These are phyloP conservation scores for Lichenothelia convexa DNA, from an alignment of 495 filamentous ascomycete species.

Conservation along the genomic window DNA sequence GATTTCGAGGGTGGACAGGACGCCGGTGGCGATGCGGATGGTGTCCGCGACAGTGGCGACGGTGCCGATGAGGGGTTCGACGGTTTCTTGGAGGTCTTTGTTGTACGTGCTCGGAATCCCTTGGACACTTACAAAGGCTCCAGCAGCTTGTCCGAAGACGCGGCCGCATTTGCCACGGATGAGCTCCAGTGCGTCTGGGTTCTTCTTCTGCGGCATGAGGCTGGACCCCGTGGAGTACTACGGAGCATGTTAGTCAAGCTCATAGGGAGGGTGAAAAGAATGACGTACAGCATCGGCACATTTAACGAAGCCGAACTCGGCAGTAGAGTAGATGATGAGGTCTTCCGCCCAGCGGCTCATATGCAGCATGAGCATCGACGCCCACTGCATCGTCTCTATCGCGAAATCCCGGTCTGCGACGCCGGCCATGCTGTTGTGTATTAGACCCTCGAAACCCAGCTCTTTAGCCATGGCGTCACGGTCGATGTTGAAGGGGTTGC, in stretches of 20 bases:
- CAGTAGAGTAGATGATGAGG: conserved; percentile 68
- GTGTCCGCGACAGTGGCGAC: conserved; percentile 75
- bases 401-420: conserved; percentile 82
- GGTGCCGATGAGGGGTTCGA: conserved; percentile 74
- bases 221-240: conserved; percentile 73
- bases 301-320: conserved; percentile 68
- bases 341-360: conserved; percentile 79
- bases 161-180: conserved; percentile 74
- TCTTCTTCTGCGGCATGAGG: conserved; percentile 86
- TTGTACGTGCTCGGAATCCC: conserved; percentile 83
- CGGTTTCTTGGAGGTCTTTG: conserved; percentile 83
- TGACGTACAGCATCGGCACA: conserved; percentile 72
- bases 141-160: conserved; percentile 74
- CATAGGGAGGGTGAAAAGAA: too few relatives aligned
- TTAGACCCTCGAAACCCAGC: conserved; percentile 65
- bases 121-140: conserved; percentile 76
- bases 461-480: conserved; percentile 76
- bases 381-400: conserved; percentile 84
- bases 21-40: conserved; percentile 70
- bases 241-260: too few relatives aligned
- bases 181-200: conserved; percentile 69
- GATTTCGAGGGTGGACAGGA: conserved; percentile 45
- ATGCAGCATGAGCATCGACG: conserved; percentile 65
- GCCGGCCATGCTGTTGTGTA: conserved; percentile 69
- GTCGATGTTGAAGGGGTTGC: conserved; percentile 81